Base-by-base conservation (phyloP, 2,329 filamentous ascomycete species). In the Myriosclerotinia scirpicola region DNA sequence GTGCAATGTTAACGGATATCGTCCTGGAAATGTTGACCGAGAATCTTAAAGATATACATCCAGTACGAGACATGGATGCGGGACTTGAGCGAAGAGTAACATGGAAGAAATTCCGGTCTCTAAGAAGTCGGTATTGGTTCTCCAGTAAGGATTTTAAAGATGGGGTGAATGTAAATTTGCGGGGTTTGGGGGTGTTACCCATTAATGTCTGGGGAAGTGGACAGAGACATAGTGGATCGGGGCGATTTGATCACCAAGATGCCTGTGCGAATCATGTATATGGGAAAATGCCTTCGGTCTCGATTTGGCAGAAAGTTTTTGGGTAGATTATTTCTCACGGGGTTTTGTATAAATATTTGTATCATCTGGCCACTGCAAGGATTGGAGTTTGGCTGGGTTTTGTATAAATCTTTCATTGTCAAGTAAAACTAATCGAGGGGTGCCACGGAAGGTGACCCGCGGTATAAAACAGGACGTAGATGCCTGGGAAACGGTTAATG, bases 171-270 rank as follows among this genome's bases (percentile, higher is more conserved):
- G 65, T 55, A n/a, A 56, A 70, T 38, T 69, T 71, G 54, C 67
- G 67, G 34, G 71, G 72, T 1, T 9, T 73, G 40, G 69, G 66
- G 26, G 63, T 73, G 15, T 40, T 73, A 26, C 70, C 71, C 1
- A 68, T 73, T 34, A 70, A 72, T 65, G 50, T 73, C n/a, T 72
- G 71, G 72, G 67, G 67, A 20, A 72, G 54, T 65, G 72, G 71
- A 14, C 70, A 72, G 54, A 69, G 59, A n/a, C 72, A 73, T 56
- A 72, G 71, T 63, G 54, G 65, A 14, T 68, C 72, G 20, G 68
- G 68, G n/a, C 48, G 22, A 44, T 68, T 67, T n/a, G 67, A 69
- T 7, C 42, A 65, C 17, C 56, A 68, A 15, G 65, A 64, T 30
- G 72, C 71, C 17, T 73, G 72, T 68, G 60, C 69, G 12, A 72